Base-by-base conservation (phyloP, 345 rosid species). In the Jatropha curcas region DNA sequence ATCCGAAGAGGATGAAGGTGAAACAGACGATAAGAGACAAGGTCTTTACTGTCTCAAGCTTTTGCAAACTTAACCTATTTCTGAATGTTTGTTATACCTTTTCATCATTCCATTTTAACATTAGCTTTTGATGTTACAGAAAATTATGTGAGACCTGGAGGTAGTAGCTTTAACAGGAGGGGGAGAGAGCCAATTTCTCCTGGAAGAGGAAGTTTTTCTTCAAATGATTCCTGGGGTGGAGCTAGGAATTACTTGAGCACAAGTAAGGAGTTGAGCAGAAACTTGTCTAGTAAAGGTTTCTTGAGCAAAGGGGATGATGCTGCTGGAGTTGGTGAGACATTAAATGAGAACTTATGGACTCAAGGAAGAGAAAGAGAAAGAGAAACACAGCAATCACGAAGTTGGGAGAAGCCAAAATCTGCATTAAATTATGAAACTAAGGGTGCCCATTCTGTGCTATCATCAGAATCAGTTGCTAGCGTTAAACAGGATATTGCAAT, bases 111-210 rank as follows among this genome's bases (percentile, higher is more conserved):
- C 34, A 37, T 70, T 63, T 68, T 85, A 48, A 82, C 68, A 34
- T 45, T 60, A 16, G 45, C 72, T 83, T 52, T 34, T 76, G 68
- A 60, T 52, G 69, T 75, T 81, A 65, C 90, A 96, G 99, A 34
- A 34, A 2, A 82, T 71, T 83, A 69, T 77, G n/a, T 74, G 75
- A 84, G 91, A 73, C 80, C 82, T 31, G 85, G 99, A 75, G 85
- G 93, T 37, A 79, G 82, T 84, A 72, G 84, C 77, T 92, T 87
- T 71, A 84, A 82, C 82, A 87, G 90, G 77, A 90, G 90, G 80
- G 85, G 84, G 64, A 84, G 89, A 80, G 97, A 95, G 68, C 89
- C 96, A 31, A 80, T 89, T 70, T 91, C 98, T 74, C 96, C 98
- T 7, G 81, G 82, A 67, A 86, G 72, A 74, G 98, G 91, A 71